Base-by-base conservation (phyloP, 805 yeast genomes). In the Candida chilensis region DNA sequence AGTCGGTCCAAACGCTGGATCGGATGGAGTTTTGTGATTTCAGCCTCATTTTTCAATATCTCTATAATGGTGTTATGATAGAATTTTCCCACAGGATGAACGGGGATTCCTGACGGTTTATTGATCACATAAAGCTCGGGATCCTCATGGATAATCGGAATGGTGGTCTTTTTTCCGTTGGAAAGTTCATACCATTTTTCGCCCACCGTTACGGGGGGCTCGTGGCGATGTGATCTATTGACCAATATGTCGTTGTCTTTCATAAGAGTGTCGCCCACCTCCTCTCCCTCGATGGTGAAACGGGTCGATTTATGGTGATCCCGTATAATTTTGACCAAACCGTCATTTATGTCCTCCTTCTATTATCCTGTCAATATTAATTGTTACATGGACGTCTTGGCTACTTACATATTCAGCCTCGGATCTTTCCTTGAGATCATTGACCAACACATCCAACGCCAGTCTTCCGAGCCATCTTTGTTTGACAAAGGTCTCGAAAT, bases 31-130 rank as follows among this genome's bases (percentile, higher is more conserved):
- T 51, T 33, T 3, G 29, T 34, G 2, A 48, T 15, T 1, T 30
- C 25, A 13, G 50, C 34, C 7, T 60, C 64, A 20, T 44, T 37
- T 29, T 58, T 50, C 20, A 69, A 26, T 3, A 68, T 56, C 41
- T 65, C 71, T 7, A 59, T 52, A 14, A 71, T 37, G 1, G 67
- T 49, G 43, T 71, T 71, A 38, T 54, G 52, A 20, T 45, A 36
- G 38, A 61, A 68, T 24, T 52, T 60, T 5, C 67, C 64, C 0
- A 68, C 55, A 1, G 78, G 74, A 38, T 71, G 78, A 1, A 73
- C 68, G 1, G 78, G 75, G 2, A 70, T 48, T 0, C 78, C 78
- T 1, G 61, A 49, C 0, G 77, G 77, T 36, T 71, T 71, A 38
- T 66, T 51, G 2, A 70, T 60, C 16, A 71, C 74, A 11, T 69